Base-by-base conservation (phyloP, 2,329 filamentous ascomycete species). In the Colletotrichum sp. region DNA sequence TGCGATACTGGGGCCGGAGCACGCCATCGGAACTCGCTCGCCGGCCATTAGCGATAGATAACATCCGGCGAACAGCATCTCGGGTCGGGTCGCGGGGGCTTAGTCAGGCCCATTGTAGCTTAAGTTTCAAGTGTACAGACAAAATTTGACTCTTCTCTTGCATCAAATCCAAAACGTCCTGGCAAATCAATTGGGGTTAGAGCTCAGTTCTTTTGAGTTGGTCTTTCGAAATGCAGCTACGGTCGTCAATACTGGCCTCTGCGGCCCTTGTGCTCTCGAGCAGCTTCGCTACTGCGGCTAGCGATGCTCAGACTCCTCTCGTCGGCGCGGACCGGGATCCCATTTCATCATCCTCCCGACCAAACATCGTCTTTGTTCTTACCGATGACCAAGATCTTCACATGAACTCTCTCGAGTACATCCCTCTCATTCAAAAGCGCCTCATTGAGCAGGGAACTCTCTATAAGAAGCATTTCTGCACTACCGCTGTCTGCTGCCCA, bases 381-480 rank as follows among this genome's bases (percentile, higher is more conserved):
- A 92, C 91, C 0, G 92, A 94, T 77, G 92, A 94, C 78, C 92
- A 94, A 79, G 92, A 94, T 79, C 83, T 92, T 13, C 89, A 91
- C 73, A 86, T 94, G 80, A 85, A 91, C 71, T 94, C 92, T 0
- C 78, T 93, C 5, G 84, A 89, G 2, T 92, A 92, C 78, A 91
- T 91, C 82, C 91, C 90, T 0, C 83, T 87, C 6, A 85, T 93
- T 1, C 83, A 89, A 59, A 88, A 90, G 76, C 87, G 91, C 77
- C 80, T 94, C 3, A 83, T 86, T 9, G 85, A 91, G 5, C 83
- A 91, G 68, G 93, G 92, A 0, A 92, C 91, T 0, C 86, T 87
- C 2, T 94, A 90, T 78, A 84, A 86, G 52, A 89, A 89, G 57
- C 92, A 94, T 79, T 94, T 90, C 73, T 92, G 91, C 79, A 94